These are phyloP conservation scores for Trametes hirsuta DNA, from an alignment of 1,284 basidiomycete genomes.

Conservation along the genomic window DNA sequence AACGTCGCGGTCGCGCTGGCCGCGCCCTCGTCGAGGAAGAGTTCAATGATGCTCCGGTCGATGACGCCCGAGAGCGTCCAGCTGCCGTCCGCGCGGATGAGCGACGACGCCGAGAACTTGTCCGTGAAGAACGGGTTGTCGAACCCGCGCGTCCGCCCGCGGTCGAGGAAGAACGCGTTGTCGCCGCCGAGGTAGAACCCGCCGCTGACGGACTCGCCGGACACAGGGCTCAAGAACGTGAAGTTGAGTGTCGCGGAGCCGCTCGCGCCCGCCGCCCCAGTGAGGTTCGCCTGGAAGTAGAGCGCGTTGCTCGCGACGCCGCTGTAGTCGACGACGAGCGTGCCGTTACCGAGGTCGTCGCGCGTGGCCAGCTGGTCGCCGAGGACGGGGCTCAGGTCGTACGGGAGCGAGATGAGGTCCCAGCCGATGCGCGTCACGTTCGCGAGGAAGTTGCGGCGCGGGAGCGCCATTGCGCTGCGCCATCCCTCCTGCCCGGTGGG, in stretches of 20 bases:
- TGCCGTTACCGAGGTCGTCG: neutral
- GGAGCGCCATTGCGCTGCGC: slow-evolving; percentile 22
- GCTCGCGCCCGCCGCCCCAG: neutral
- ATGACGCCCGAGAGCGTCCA: slow-evolving; percentile 16
- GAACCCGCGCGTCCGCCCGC: slow-evolving; percentile 14
- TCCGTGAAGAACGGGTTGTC: slow-evolving; percentile 17
- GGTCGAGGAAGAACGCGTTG: slow-evolving; percentile 15
- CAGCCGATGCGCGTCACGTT: slow-evolving; percentile 8
- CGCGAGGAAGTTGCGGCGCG: slow-evolving; percentile 16
- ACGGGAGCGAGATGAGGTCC: slow-evolving; percentile 17
- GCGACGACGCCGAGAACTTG: slow-evolving; percentile 11
- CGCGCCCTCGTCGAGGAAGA: slow-evolving; percentile 21
- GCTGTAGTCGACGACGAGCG: slow-evolving; percentile 12
- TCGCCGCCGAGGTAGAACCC: slow-evolving; percentile 14
- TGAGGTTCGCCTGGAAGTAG: slow-evolving; percentile 14
- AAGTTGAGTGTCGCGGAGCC: slow-evolving; percentile 15
- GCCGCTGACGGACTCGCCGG: slow-evolving; percentile 18
- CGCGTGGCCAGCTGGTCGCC: slow-evolving; percentile 6
- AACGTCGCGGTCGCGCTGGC: slow-evolving; percentile 16
- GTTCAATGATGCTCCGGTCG: slow-evolving; percentile 20
- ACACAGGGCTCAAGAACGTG: slow-evolving; percentile 4
- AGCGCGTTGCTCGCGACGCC: slow-evolving; percentile 13
- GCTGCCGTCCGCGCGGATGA: slow-evolving; percentile 10
- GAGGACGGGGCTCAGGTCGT: slow-evolving; percentile 11
- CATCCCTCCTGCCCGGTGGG: slow-evolving; percentile 22